phyloP scores from a whole-genome alignment of 139 green algal genomes.

The Coelastrella sp. region DNA sequence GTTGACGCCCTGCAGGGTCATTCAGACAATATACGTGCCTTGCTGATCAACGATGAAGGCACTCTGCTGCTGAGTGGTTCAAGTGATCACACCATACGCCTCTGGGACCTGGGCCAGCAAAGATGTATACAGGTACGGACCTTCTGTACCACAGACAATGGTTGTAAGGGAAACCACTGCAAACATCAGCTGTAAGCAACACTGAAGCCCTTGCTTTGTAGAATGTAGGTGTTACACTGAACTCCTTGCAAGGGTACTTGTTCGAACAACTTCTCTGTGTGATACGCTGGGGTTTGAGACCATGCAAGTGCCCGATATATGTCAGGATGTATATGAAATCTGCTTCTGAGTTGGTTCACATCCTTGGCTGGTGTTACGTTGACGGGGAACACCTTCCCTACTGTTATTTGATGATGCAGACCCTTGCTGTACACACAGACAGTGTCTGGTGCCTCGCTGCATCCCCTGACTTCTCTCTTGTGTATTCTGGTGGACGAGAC shows the following conservation, averaged over 20 bases:
- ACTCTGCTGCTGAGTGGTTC: slow-evolving; percentile 79
- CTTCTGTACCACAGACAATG: too few relatives aligned
- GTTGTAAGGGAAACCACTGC: too few relatives aligned
- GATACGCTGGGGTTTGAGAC: too few relatives aligned
- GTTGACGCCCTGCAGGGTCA: slow-evolving; percentile 69
- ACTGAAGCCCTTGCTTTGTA: too few relatives aligned
- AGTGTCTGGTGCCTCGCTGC: slow-evolving; percentile 87
- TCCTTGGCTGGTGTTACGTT: too few relatives aligned
- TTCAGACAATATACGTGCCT: slow-evolving; percentile 81
- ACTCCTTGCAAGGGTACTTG: too few relatives aligned
- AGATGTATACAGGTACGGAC: slow-evolving; percentile 79
- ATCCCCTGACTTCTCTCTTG: slow-evolving; percentile 50
- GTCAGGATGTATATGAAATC: neutral
- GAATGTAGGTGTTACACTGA: too few relatives aligned
- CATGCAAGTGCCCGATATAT: too few relatives aligned
- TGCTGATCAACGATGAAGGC: slow-evolving; percentile 77
- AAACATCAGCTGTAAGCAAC: too few relatives aligned
- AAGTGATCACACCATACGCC: slow-evolving; percentile 86
- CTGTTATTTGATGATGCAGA: slow-evolving; percentile 54
- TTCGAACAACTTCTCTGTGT: too few relatives aligned
- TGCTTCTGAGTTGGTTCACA: too few relatives aligned
- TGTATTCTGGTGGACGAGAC: slow-evolving; percentile 89
- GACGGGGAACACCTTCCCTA: neutral
- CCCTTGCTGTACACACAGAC: slow-evolving; percentile 85
- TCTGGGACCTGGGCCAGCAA: slow-evolving; percentile 94